A percentile compares a stretch with the other conserved stretches of the same genome.
phyloP scores from a whole-genome alignment of 768 basidiomycete species.

The Serendipita indica region DNA sequence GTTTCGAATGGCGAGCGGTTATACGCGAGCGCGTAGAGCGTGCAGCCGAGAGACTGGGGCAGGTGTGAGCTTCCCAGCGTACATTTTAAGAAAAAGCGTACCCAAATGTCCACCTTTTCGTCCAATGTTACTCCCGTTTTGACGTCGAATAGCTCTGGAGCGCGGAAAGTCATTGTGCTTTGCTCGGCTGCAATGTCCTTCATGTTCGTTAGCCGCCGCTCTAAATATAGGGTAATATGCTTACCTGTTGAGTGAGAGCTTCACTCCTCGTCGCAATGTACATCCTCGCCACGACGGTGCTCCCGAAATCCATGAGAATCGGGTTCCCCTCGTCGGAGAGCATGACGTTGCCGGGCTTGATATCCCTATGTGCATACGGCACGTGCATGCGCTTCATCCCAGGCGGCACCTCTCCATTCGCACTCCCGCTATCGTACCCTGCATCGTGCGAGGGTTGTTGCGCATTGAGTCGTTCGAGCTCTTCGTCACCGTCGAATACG shows the following conservation, averaged over 20 bases:
- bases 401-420: slow-evolving; percentile 17
- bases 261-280: slow-evolving; percentile 67
- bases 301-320: slow-evolving; percentile 98
- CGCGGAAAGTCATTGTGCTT: slow-evolving; percentile 96
- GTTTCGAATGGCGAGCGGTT: slow-evolving; percentile 95
- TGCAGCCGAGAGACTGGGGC: slow-evolving; percentile 84
- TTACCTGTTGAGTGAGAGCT: slow-evolving; percentile 77
- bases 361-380: slow-evolving; percentile 91
- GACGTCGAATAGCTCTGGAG: slow-evolving; percentile 95
- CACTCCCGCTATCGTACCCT: slow-evolving; percentile 20
- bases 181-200: slow-evolving; percentile 94
- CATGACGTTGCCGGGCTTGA: slow-evolving; percentile 98
- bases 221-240: slow-evolving; percentile 11
- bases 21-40: slow-evolving; percentile 87
- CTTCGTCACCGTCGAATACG: slow-evolving; percentile 72
- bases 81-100: slow-evolving; percentile 26
- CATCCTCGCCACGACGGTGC: slow-evolving; percentile 73
- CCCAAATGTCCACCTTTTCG: slow-evolving; percentile 97
- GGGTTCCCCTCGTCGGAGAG: slow-evolving; percentile 83
- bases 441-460: slow-evolving; percentile 24
- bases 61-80: no score
- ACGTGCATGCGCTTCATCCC: slow-evolving; percentile 39
- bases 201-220: neutral
- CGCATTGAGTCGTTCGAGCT: slow-evolving; percentile 25
- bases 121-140: slow-evolving; percentile 77